Base-by-base conservation (phyloP, 1,284 basidiomycete species). In the Ceratobasidium theobromae region DNA sequence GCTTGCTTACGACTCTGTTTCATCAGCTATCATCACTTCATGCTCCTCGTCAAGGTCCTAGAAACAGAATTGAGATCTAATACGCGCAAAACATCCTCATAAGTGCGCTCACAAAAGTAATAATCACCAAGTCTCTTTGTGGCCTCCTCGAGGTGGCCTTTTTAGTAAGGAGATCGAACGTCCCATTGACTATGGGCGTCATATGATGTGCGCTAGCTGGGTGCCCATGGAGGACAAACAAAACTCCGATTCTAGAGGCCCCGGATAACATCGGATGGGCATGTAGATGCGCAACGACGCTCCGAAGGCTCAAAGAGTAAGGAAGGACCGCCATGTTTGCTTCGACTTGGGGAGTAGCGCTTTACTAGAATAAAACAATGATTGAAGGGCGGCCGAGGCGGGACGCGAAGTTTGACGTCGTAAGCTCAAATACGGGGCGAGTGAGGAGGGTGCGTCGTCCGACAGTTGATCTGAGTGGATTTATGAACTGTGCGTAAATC, bases 281-380 rank as follows among this genome's bases (percentile, higher is more conserved):
- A 40, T 64, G 38, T 64, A 64, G 52, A 64, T 64, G 60, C 60
- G 60, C 60, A 27, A 49, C 49, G 2, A 64, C 21, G 49, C 32
- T 23, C 38, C 32, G 48, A 18, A 51, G 35, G 16, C 53, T 33
- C 14, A 64, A 12, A 3, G 60, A 64, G 53, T 64, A 53, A 23
- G 60, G 60, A 14, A 53, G 1, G 40, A 53, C 40, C 12, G 49
- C 49, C 60, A 64, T 64, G 11, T 27, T 30, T 21, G 46, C 45
- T 33, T 27, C 4, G 30, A 48, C 27, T 23, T 32, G 38, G 16
- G 28, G 27, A 49, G n/a, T 45, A n/a, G 43, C 43, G 18, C 43
- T 45, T 8, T 18, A 35, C 1, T 27, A 23, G 21, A 30, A 16
- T n/a, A 32, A 33, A n/a, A 51, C 32, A 41, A 16, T 18, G 16